phyloP scores from a whole-genome alignment of 2,329 filamentous ascomycete genomes.

The Xylariaceae sp. region DNA sequence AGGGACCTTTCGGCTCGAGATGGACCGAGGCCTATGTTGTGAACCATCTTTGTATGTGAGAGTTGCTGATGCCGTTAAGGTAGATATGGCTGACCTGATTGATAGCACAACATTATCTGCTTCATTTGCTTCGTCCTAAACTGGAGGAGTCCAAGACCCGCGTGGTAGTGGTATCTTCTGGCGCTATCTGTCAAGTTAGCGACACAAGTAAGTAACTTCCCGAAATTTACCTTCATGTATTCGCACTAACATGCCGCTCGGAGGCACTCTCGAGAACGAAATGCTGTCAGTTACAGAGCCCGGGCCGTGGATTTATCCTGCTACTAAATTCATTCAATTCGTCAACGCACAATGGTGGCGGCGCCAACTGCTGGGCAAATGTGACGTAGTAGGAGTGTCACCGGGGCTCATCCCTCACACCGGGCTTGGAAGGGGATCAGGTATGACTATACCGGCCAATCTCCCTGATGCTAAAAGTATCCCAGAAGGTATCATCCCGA shows the following conservation, averaged over 20 bases:
- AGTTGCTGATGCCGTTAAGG: background rate
- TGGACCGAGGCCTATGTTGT: conserved; percentile 50
- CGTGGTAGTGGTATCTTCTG: conserved; percentile 49
- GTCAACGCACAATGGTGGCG: conserved; percentile 54
- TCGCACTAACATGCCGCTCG: conserved; percentile 4
- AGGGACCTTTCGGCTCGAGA: conserved; percentile 38
- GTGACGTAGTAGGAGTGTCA: conserved; percentile 48
- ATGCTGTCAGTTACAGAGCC: conserved; percentile 35
- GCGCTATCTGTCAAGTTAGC: conserved; percentile 39
- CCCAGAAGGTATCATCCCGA: conserved; percentile 36
- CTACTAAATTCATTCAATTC: conserved; percentile 49
- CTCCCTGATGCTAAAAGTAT: conserved; percentile 46
- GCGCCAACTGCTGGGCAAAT: conserved; percentile 42
- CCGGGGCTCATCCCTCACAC: conserved; percentile 50
- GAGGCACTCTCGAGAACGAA: conserved; percentile 24
- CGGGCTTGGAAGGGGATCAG: conserved; percentile 34
- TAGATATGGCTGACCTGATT: conserved; percentile 4
- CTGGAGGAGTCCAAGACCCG: conserved; percentile 43
- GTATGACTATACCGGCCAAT: conserved; percentile 26
- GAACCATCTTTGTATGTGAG: conserved; percentile 46
- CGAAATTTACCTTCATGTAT: background rate
- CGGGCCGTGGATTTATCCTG: conserved; percentile 33
- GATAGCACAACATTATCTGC: conserved; percentile 51
- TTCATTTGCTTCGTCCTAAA: conserved; percentile 46
- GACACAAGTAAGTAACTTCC: conserved; percentile 31